Evolutionary conservation across 1,139 yeast genomes (phyloP), one percentile per base, ranked within the genome.

Genomic region (Nakaseomyces nivariensis): DNA sequence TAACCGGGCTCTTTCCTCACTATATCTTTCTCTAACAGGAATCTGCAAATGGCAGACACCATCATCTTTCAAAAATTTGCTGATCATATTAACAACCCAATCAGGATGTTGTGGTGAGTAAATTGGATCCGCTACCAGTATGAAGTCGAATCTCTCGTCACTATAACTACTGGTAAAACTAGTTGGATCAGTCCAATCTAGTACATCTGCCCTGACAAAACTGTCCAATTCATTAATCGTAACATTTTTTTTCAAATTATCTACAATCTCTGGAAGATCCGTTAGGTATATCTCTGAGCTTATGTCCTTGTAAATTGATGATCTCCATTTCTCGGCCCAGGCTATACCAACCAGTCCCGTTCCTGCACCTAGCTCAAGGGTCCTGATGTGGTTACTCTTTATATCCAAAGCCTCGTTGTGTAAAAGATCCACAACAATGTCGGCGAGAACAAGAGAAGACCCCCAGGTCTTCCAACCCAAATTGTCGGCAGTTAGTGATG

Each of bases 391-490:
- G 8, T 36, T 7, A 25, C 13, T 75, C 54, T 53, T 70, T 65
- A 31, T 42, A 26, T 22, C 29, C 24, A 37, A 32, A 1, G 9
- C 45, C 26, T 7, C 26, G 13, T 42, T 37, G 5, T 51, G 44
- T 10, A 59, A 45, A 24, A 53, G 53, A 25, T 56, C 49, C 22
- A 56, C 58, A 17, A 56, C 53, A 32, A 82, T 67, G 48, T 79
- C 76, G 1, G 94, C 76, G 24, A 92, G 69, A 1, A 87, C 74
- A 33, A 86, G 69, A 0, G 97, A 81, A 0, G 97, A 85, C 0
- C 97, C 98, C 98, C 98, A 92, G 0, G 98, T 92, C 57, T 90
- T 89, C 63, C 88, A 74, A 0, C 98, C 98, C 33, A 92, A 69
- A 55, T 85, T 85, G 64, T 92, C 98, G 47, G 80, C 79, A 0